Conservation (phyloP, 768 basidiomycete genomes). For the Galerina marginata region DNA sequence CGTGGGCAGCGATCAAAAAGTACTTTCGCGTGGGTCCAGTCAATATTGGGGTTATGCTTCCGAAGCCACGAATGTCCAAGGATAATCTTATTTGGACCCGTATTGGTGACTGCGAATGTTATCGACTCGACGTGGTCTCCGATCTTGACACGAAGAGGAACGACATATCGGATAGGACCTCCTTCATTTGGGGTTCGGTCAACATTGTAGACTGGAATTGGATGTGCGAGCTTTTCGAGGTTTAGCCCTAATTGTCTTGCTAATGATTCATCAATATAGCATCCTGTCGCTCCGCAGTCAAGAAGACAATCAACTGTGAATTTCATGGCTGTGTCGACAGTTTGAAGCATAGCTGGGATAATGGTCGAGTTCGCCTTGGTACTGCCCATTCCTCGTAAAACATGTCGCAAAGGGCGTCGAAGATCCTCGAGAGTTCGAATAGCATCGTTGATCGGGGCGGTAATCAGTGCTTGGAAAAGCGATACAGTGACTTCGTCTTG, state of each 20-base stretch:
- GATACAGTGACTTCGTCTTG: not conserved
- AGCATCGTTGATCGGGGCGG: not conserved
- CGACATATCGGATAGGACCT: constrained; percentile 22
- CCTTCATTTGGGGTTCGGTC: constrained; percentile 22
- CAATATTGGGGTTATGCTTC: constrained; percentile 24
- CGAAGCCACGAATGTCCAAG: constrained; percentile 28
- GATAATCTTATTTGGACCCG: constrained; percentile 20
- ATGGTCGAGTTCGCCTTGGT: not conserved
- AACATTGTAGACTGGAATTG: constrained; percentile 27
- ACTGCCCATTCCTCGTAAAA: not conserved
- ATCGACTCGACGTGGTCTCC: constrained; percentile 23
- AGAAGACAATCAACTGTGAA: constrained; percentile 3
- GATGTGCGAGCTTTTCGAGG: not conserved
- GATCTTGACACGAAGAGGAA: constrained; percentile 22
- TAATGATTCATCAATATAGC: constrained; percentile 4
- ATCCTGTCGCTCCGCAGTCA: constrained; percentile 17
- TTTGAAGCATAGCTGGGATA: not conserved
- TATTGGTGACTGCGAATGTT: constrained; percentile 24
- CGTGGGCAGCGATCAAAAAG: constrained; percentile 12
- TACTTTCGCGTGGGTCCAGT: constrained; percentile 17
- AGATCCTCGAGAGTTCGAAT: not conserved
- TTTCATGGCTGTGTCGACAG: not conserved
- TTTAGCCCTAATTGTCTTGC: not conserved
- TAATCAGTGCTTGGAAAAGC: not conserved
- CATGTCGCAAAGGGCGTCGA: not conserved